Evolutionary conservation across 2,329 filamentous ascomycete species (phyloP).

Genomic region (Exophiala viscosa): DNA sequence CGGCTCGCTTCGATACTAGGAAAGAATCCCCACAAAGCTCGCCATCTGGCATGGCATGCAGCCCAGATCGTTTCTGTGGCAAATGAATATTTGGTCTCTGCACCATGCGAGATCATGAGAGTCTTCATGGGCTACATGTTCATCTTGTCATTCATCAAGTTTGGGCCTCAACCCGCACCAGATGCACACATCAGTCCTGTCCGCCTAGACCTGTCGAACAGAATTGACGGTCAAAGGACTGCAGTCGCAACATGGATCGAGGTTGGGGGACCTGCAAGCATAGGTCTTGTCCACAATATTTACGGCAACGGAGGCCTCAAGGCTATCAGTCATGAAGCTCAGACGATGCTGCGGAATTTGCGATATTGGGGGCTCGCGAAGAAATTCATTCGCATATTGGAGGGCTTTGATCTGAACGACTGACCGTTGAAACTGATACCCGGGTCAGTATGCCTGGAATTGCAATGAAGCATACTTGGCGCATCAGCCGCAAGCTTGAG

Average conservation of each 20-base stretch:
- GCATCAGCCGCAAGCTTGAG: no score
- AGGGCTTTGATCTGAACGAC: conserved; percentile 14
- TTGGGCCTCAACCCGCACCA: conserved; percentile 11
- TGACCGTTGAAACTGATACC: not conserved
- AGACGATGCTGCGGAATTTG: conserved; percentile 20
- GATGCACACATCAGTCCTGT: conserved; percentile 8
- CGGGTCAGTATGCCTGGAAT: not conserved
- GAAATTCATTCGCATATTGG: conserved; percentile 21
- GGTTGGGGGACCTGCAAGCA: conserved; percentile 17
- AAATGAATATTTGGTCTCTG: conserved; percentile 45
- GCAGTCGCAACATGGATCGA: conserved; percentile 19
- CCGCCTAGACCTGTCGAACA: conserved; percentile 17
- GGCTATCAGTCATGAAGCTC: conserved; percentile 18
- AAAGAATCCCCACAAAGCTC: conserved; percentile 17
- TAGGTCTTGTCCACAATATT: conserved; percentile 16
- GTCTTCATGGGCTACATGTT: conserved; percentile 25
- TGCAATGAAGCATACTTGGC: not conserved
- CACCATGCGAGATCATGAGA: conserved; percentile 24
- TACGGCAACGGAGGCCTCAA: conserved; percentile 15
- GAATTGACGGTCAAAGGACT: conserved; percentile 10
- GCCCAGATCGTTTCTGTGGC: conserved; percentile 44
- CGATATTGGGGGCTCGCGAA: conserved; percentile 19
- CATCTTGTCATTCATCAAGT: conserved; percentile 20
- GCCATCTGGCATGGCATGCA: conserved; percentile 23
- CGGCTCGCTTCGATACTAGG: conserved; percentile 14